phyloP scores from a whole-genome alignment of 2,329 filamentous ascomycete species.

The Leptographium procerum region DNA sequence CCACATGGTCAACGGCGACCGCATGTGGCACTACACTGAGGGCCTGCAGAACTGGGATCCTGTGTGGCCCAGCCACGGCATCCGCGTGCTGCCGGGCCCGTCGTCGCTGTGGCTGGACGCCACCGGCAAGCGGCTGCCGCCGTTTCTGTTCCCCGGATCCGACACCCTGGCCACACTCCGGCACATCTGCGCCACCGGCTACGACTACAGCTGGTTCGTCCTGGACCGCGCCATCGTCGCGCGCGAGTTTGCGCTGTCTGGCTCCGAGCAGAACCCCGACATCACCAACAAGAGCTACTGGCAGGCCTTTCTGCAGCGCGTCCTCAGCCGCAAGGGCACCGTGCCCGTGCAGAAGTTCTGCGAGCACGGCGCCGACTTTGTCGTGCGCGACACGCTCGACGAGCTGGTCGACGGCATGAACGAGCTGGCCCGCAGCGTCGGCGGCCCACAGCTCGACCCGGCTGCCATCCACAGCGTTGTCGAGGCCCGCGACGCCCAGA shows the following conservation, averaged over 20 bases:
- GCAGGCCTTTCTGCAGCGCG: slow-evolving; percentile 35
- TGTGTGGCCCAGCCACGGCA: slow-evolving; percentile 51
- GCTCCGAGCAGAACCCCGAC: slow-evolving; percentile 53
- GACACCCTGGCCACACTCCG: slow-evolving; percentile 48
- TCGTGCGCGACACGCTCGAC: slow-evolving; percentile 43
- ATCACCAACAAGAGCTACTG: slow-evolving; percentile 45
- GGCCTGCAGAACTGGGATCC: slow-evolving; percentile 50
- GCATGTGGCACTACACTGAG: slow-evolving; percentile 59
- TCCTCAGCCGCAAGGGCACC: slow-evolving; percentile 41
- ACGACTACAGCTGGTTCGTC: slow-evolving; percentile 55
- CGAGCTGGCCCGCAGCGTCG: slow-evolving; percentile 32
- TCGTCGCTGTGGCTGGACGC: slow-evolving; percentile 54
- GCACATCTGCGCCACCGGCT: slow-evolving; percentile 47
- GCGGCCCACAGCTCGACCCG: slow-evolving; percentile 36
- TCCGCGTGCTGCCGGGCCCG: slow-evolving; percentile 47
- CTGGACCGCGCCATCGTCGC: slow-evolving; percentile 46
- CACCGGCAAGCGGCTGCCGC: slow-evolving; percentile 44
- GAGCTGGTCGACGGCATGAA: slow-evolving; percentile 50
- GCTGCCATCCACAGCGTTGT: slow-evolving; percentile 33
- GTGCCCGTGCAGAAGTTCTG: slow-evolving; percentile 45
- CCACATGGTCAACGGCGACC: slow-evolving; percentile 45
- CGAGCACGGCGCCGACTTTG: slow-evolving; percentile 47
- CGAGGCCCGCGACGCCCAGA: slow-evolving; percentile 42
- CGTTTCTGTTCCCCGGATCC: slow-evolving; percentile 43
- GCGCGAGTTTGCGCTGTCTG: slow-evolving; percentile 50